Conservation (phyloP, 208 protist genomes). For the Acanthamoeba triangularis region DNA sequence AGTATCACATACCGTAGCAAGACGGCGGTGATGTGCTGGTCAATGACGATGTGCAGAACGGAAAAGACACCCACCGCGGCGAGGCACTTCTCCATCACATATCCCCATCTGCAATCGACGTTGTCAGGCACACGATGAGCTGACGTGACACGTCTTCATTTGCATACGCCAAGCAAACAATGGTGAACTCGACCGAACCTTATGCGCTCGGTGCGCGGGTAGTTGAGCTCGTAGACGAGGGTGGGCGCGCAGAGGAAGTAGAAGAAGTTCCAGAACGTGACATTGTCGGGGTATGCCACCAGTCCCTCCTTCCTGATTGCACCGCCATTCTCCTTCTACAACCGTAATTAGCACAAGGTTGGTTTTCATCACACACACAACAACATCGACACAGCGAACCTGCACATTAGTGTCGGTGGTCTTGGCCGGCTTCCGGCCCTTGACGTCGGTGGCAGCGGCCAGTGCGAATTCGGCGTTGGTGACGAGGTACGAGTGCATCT, state of each 20-base stretch:
- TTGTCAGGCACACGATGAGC: not conserved
- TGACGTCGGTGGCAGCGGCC: not conserved
- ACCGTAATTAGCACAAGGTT: no score
- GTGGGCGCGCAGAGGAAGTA: slow-evolving; percentile 90
- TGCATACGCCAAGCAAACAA: not conserved
- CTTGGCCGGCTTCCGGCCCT: not conserved
- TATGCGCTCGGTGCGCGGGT: slow-evolving; percentile 86
- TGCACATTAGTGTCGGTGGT: not conserved
- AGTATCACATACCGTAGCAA: not conserved
- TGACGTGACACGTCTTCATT: not conserved
- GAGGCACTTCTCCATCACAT: slow-evolving; percentile 71
- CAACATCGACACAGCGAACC: no score
- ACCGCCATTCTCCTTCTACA: no score
- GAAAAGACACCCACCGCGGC: slow-evolving; percentile 70
- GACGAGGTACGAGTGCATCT: slow-evolving; percentile 76
- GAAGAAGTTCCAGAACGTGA: slow-evolving; percentile 85
- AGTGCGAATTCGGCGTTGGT: slow-evolving; percentile 73
- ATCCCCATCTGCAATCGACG: slow-evolving; percentile 36
- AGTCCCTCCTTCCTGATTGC: not conserved
- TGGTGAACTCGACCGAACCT: not conserved
- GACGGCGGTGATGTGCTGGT: slow-evolving; percentile 44
- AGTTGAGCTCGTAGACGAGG: slow-evolving; percentile 89
- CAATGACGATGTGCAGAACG: slow-evolving; percentile 67
- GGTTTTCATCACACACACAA: no score
- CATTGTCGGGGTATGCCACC: slow-evolving; percentile 83